phyloP scores from a whole-genome alignment of 352 stramenopile genomes.

The Phytophthora agathidicida region DNA sequence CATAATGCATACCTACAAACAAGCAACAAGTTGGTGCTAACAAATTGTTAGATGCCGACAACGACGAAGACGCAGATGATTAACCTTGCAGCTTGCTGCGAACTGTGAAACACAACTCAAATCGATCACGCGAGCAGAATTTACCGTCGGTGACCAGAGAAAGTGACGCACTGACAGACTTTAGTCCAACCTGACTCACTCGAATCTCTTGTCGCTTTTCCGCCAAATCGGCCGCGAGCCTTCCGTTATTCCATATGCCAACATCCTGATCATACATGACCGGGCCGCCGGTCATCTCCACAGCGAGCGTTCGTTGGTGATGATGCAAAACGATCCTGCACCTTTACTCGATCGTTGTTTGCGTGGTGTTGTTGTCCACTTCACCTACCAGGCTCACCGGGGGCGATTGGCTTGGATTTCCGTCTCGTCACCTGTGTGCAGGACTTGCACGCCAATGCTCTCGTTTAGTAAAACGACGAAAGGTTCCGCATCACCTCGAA shows the following conservation, averaged over 20 bases:
- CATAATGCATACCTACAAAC: too few species aligned
- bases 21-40: too few species aligned
- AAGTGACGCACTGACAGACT: too few species aligned
- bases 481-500: conserved; percentile 2
- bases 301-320: not conserved
- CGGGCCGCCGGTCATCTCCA: not conserved
- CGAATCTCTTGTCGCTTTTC: not conserved
- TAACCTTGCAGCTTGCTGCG: too few species aligned
- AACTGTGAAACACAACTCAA: too few species aligned
- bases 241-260: conserved; percentile 9
- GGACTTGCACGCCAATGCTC: conserved; percentile 5
- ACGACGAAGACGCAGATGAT: too few species aligned
- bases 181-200: not conserved
- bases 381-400: not conserved
- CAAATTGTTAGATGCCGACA: too few species aligned
- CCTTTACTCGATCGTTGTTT: conserved; percentile 3
- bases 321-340: not conserved
- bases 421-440: conserved; percentile 19
- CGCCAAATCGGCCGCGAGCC: not conserved
- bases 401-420: conserved; percentile 21
- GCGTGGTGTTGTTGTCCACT: not conserved
- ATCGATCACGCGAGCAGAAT: too few species aligned
- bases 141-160: too few species aligned
- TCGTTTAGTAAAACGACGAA: not conserved
- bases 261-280: conserved; percentile 19